Base-by-base conservation (phyloP, 1,139 yeast species). In the Lodderomyces jiufengensis region DNA sequence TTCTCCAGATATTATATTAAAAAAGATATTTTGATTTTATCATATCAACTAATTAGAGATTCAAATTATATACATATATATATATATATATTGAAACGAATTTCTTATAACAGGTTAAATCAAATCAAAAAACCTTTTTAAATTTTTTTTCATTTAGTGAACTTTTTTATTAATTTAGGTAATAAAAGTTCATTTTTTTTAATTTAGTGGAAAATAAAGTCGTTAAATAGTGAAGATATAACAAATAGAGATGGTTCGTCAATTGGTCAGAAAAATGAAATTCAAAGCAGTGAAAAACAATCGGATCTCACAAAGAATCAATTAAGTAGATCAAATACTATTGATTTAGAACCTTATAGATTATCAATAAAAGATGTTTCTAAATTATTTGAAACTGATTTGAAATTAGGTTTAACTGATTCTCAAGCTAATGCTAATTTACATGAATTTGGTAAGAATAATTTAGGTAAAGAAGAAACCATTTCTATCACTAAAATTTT, bases 401-500 rank as follows among this genome's bases (percentile, higher is more conserved):
- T 59, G 11, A 54, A 60, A 2, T 60, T 57, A 37, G 90, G 92
- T 11, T 65, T 82, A 31, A 45, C 70, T 2, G 44, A 54, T 2
- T 44, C 47, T 3, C 66, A 62, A 32, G 81, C 70, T 4, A 40
- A 46, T 3, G 39, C 50, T 6, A 42, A 43, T 10, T 40, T 40
- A 7, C 39, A 44, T 12, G 42, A 53, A 26, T 68, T 72, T 54
- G 95, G 94, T 5, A 66, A 63, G 24, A 84, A 84, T 55, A 64
- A 64, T 22, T 66, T 82, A 12, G 88, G 87, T 14, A 81, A 77
- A 27, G 84, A 70, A 31, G 70, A 66, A 26, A 72, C 72, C 31
- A 74, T 82, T 40, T 77, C 85, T n/a, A 57, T 76, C 33, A 43
- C 70, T 22, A 66, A 66, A 42, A 84, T 84, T 32, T 50, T 84